A percentile compares a stretch with the other conserved stretches of the same genome.
Evolutionary conservation across 768 basidiomycete genomes (phyloP).

Genomic region (Kockovaella imperatae): DNA sequence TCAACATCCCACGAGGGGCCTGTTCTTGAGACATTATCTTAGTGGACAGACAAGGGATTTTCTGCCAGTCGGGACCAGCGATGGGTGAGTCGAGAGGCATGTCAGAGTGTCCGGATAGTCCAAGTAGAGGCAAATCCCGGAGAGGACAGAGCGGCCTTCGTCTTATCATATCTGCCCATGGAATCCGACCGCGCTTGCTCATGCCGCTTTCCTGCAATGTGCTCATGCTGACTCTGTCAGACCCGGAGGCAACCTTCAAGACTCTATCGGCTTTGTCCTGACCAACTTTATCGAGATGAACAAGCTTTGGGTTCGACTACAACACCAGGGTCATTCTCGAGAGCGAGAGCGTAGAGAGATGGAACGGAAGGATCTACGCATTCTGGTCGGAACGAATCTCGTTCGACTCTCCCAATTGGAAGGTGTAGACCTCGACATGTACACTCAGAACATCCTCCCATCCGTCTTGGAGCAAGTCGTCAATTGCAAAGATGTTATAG

Average conservation of each 20-base stretch:
- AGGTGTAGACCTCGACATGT: slow-evolving; percentile 90
- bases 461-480: slow-evolving; percentile 94
- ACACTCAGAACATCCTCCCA: slow-evolving; percentile 75
- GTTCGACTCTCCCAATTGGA: slow-evolving; percentile 92
- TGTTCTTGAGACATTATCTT: slow-evolving; percentile 92
- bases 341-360: slow-evolving; percentile 96
- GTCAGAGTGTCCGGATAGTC: too few relatives aligned
- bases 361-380: slow-evolving; percentile 88
- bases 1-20: slow-evolving; percentile 88
- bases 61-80: slow-evolving; percentile 74
- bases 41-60: slow-evolving; percentile 94
- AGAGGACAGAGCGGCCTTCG: too few relatives aligned
- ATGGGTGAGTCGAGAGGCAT: slow-evolving; percentile 64
- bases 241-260: slow-evolving; percentile 79
- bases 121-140: too few relatives aligned
- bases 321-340: slow-evolving; percentile 93
- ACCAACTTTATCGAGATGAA: slow-evolving; percentile 99
- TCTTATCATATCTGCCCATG: too few relatives aligned
- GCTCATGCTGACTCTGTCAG: slow-evolving; percentile 46
- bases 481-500: slow-evolving; percentile 96
- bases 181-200: too few relatives aligned
- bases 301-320: slow-evolving; percentile 97
- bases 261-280: slow-evolving; percentile 89
- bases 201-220: too few relatives aligned
- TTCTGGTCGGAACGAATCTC: slow-evolving; percentile 94